Percentiles rank a stretch among this genome's conserved stretches.
Conservation (phyloP, 1,284 basidiomycete genomes). For the Cutaneotrichosporon arboriforme region DNA sequence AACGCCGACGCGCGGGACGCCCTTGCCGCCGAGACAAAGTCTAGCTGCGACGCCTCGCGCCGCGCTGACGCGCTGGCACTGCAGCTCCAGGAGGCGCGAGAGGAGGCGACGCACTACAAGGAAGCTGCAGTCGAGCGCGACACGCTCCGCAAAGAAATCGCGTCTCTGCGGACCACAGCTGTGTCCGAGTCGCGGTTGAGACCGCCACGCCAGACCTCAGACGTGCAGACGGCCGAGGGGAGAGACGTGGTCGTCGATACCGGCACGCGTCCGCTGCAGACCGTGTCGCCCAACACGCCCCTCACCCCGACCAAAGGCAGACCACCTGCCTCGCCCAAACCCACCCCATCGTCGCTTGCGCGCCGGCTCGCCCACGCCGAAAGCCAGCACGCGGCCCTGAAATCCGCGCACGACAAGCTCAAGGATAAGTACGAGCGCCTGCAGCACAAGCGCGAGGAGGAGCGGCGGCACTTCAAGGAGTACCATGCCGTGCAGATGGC, state of each 20-base stretch:
- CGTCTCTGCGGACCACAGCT: background rate
- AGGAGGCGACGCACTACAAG: constrained; percentile 1
- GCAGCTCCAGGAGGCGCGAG: constrained; percentile 2
- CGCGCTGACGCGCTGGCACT: background rate
- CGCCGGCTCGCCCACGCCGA: constrained; percentile 21
- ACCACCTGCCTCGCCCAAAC: background rate
- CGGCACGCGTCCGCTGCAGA: constrained; percentile 18
- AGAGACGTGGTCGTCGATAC: background rate
- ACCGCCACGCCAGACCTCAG: background rate
- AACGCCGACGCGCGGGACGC: constrained; percentile 2
- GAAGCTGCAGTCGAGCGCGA: background rate
- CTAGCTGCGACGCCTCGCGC: background rate
- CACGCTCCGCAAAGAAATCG: background rate
- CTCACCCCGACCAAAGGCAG: constrained; percentile 9
- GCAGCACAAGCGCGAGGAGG: constrained; percentile 17
- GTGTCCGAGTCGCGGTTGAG: background rate
- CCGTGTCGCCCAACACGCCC: constrained; percentile 18
- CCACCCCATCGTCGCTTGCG: background rate
- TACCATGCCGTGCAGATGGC: constrained; percentile 28
- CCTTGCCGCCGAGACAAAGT: background rate
- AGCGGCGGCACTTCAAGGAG: constrained; percentile 31
- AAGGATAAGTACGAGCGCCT: constrained; percentile 24
- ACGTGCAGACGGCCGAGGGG: background rate
- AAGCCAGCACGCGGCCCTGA: constrained; percentile 24
- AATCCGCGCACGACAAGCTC: constrained; percentile 20